Percentiles rank a stretch among this genome's conserved stretches.
These are phyloP conservation scores for Monilinia polystroma DNA, from an alignment of 2,329 filamentous ascomycete species.

Conservation along the genomic window DNA sequence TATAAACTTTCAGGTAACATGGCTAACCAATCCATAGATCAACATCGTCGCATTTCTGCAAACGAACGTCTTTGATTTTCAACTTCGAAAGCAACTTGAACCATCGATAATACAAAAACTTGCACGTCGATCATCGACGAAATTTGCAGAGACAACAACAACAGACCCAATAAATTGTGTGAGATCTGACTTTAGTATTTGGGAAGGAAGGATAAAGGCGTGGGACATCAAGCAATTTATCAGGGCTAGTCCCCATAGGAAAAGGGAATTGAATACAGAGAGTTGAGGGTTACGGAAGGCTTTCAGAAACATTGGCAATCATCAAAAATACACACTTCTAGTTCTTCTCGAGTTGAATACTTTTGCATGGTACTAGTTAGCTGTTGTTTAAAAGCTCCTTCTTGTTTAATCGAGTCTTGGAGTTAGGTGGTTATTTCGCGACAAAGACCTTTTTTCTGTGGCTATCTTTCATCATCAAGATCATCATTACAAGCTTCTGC, in stretches of 20 bases:
- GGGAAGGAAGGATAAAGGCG: conserved; percentile 29
- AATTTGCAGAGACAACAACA: neutral
- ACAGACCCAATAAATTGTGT: conserved; percentile 1
- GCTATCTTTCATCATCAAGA: conserved; percentile 30
- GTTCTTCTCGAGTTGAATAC: conserved; percentile 41
- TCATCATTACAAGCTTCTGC: conserved; percentile 24
- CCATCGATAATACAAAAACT: neutral
- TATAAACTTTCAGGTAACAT: conserved; percentile 10
- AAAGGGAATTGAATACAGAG: conserved; percentile 24
- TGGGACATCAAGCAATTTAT: conserved; percentile 28
- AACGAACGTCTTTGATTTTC: conserved; percentile 1
- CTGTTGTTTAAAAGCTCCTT: conserved; percentile 38
- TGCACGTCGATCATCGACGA: neutral
- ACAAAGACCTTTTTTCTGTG: conserved; percentile 35
- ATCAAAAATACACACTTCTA: conserved; percentile 42
- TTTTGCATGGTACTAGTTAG: conserved; percentile 42
- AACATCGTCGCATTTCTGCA: conserved; percentile 15
- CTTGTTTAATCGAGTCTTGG: conserved; percentile 32
- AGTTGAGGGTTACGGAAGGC: conserved; percentile 29
- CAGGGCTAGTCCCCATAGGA: conserved; percentile 31
- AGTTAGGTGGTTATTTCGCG: conserved; percentile 33
- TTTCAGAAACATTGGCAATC: conserved; percentile 36
- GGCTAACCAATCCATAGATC: neutral
- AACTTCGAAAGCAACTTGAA: conserved; percentile 12
- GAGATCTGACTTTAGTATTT: conserved; percentile 24